Base-by-base conservation (phyloP, 352 stramenopile genomes). In the Pythium aquatile region DNA sequence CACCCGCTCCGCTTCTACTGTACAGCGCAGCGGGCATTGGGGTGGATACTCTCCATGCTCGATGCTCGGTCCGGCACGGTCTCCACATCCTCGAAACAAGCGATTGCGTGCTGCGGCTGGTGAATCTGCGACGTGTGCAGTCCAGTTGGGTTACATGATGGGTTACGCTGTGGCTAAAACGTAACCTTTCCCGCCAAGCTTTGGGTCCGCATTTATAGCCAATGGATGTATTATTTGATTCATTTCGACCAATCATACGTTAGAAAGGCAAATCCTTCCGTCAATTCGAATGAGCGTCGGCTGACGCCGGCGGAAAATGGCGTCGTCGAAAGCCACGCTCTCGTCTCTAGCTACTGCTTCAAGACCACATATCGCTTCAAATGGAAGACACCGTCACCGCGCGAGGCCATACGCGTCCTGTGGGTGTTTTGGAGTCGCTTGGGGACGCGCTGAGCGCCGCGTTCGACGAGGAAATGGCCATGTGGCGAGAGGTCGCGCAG, bases 401-500 rank as follows among this genome's bases (percentile, higher is more conserved):
- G 5, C n/a, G 7, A 53, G 46, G 2, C 6, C 4, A 32, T 14
- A 28, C 20, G 29, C 58, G 58, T 65, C 47, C 58, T 0, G 10
- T 65, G 47, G 37, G 47, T 16, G 47, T 32, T n/a, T 35, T 64
- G 16, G 58, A 51, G 46, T 40, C 58, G 35, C 46, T 65, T 7
- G 28, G 58, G 16, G 58, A 65, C 17, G 58, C 49, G 58, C 48
- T 65, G 9, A 52, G 4, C 11, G 47, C 58, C 10, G 58, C 33
- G n/a, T 58, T 65, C 29, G 58, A 65, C 33, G 47, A 57, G 3
- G 58, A 65, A 32, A 42, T 58, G 33, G 58, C 32, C 26, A 39
- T 26, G 26, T 65, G 58, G 58, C 58, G 48, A 29, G 58, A 40
- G 33, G 58, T 51, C 58, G 47, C 57, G n/a, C 46, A 63, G 57